A percentile compares a stretch with the other conserved stretches of the same genome.
Evolutionary conservation across 176 grass and related monocot species (phyloP).

Genomic region (Ampelocalamus luodianensis): DNA sequence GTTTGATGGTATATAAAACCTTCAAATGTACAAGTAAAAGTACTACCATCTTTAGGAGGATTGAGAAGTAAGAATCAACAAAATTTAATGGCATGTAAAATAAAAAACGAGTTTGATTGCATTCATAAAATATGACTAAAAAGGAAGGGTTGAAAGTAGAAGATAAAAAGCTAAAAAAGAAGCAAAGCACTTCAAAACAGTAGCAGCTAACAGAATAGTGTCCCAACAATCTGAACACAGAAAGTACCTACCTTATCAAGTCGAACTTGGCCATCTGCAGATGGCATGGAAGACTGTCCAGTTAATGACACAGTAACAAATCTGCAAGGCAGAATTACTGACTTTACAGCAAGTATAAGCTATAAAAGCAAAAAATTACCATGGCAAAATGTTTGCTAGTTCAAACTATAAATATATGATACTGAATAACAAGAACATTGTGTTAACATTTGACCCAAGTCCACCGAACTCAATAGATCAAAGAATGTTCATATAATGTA

Average conservation of each 20-base stretch:
- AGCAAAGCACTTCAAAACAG: conserved; percentile 15
- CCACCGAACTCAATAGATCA: background rate
- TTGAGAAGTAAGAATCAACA: background rate
- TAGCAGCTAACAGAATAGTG: background rate
- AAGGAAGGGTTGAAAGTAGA: background rate
- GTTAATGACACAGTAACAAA: conserved; percentile 89
- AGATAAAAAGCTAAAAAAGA: conserved; percentile 4
- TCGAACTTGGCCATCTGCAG: conserved; percentile 61
- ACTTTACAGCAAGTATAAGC: conserved; percentile 25
- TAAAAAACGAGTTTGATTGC: background rate
- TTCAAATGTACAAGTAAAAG: conserved; percentile 1
- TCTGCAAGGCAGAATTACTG: conserved; percentile 55
- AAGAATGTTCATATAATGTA: background rate
- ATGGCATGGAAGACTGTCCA: conserved; percentile 71
- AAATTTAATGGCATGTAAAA: background rate
- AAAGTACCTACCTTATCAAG: conserved; percentile 71
- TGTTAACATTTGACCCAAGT: background rate
- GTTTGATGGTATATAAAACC: background rate
- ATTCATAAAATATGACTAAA: background rate
- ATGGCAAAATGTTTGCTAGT: background rate
- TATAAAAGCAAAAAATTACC: background rate
- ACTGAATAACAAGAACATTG: background rate
- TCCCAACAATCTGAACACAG: background rate
- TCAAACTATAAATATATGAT: conserved; percentile 1
- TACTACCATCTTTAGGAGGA: conserved; percentile 10